phyloP scores from a whole-genome alignment of 441 rosid genomes.

The Dalechampia spathulata region DNA sequence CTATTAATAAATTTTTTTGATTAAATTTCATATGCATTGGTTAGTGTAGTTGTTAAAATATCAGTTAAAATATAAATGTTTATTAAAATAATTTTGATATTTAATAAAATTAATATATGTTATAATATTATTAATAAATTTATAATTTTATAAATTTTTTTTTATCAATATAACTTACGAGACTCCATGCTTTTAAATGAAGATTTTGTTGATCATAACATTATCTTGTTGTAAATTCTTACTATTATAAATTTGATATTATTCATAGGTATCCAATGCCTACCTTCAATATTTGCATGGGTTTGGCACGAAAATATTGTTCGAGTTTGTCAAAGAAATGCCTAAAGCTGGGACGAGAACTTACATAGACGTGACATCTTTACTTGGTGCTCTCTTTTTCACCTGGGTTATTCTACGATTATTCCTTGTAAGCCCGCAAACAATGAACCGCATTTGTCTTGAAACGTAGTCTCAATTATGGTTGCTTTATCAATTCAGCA shows the following conservation, averaged over 20 bases:
- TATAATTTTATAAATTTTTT: too few relatives aligned
- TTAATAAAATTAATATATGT: too few relatives aligned
- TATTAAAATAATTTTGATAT: too few relatives aligned
- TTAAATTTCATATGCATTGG: too few relatives aligned
- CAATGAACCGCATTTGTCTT: not conserved
- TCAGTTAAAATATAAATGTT: too few relatives aligned
- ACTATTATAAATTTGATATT: too few relatives aligned
- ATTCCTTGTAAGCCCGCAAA: constrained; percentile 70
- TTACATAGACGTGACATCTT: constrained; percentile 45
- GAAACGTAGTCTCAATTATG: not conserved
- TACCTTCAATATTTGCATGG: constrained; percentile 58
- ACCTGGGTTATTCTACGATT: constrained; percentile 83
- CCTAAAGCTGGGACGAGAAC: constrained; percentile 34
- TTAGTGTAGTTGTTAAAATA: too few relatives aligned
- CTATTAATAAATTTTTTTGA: too few relatives aligned
- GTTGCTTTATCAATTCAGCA: not conserved
- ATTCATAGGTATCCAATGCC: constrained; percentile 70
- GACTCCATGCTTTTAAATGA: too few relatives aligned
- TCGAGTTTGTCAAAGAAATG: constrained; percentile 84
- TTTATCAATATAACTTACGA: too few relatives aligned
- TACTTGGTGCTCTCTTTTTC: constrained; percentile 71
- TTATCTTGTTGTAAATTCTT: not conserved
- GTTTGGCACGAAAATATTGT: constrained; percentile 40
- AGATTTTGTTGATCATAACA: too few relatives aligned
- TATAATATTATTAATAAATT: too few relatives aligned